phyloP scores from a whole-genome alignment of 2,329 filamentous ascomycete species.

The Cordyceps cateniannulata region DNA sequence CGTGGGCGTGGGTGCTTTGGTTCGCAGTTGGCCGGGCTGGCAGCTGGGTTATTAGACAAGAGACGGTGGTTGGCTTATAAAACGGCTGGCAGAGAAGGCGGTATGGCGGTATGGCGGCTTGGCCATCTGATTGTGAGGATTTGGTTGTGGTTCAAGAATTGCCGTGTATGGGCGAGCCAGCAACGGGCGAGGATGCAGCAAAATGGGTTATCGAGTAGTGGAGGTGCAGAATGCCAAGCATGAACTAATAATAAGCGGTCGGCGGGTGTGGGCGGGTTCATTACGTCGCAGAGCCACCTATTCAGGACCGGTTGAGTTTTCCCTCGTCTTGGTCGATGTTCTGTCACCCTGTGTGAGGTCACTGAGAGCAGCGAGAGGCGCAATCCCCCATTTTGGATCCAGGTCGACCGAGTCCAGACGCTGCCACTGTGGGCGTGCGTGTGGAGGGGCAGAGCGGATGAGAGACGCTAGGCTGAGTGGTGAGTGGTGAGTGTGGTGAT shows the following conservation, averaged over 20 bases:
- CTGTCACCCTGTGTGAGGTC: background rate
- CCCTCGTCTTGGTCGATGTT: background rate
- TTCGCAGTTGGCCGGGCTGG: background rate
- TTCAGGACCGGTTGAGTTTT: background rate
- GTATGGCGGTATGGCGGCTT: background rate
- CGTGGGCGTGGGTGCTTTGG: background rate
- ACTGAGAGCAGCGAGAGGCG: background rate
- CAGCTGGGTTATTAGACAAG: background rate
- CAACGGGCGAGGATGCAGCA: background rate
- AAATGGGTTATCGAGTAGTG: background rate
- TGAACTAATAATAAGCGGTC: background rate
- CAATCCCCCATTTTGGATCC: background rate
- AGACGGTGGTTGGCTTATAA: too few relatives aligned
- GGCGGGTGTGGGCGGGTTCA: background rate
- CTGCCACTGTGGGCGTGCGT: conserved; percentile 2
- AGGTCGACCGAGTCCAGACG: conserved; percentile 8
- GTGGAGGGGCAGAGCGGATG: conserved; percentile 1
- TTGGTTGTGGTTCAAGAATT: background rate
- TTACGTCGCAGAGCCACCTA: conserved; percentile 6
- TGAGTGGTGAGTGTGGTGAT: background rate
- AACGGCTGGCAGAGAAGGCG: background rate
- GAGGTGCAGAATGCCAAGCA: conserved; percentile 4
- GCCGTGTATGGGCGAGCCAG: background rate
- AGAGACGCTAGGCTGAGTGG: background rate
- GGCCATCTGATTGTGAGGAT: background rate